Base-by-base conservation (phyloP, 352 stramenopile species). In the Phytopythium helicoides region DNA sequence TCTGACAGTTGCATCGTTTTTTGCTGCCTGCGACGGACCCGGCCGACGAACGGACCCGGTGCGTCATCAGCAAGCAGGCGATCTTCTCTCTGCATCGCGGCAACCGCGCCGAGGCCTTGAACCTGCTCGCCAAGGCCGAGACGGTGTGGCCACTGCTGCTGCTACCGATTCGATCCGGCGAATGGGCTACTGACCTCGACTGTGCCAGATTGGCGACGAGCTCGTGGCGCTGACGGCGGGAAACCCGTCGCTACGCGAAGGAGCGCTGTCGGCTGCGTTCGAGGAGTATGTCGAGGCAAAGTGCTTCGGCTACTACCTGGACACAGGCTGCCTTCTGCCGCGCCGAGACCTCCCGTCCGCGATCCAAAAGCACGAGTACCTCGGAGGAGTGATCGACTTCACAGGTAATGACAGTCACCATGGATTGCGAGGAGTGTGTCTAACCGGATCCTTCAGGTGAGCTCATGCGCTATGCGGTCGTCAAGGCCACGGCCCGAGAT, bases 271-370 rank as follows among this genome's bases (percentile, higher is more conserved):
- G 1, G 74, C 74, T 40, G 86, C 94, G 5, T 58, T 98, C 22
- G 95, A 98, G 58, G 95, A 98, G 64, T 98, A 97, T 61, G 89
- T 84, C 0, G 95, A 98, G 63, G 95, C 89, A 42, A 95, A 94
- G 52, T 84, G 96, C 16, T 98, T 98, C 67, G 73, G 68, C 18
- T 62, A 87, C 25, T 98, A 96, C 62, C 68, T 98, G 8, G 54
- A 71, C 18, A 62, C 66, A 4, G 67, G 82, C n/a, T 68, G 60
- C 14, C 44, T 94, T n/a, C 33, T 90, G 12, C 70, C 77, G 23
- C 66, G 86, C 22, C 61, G 61, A 21, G 66, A 84, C 3, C 60
- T 94, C 35, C 55, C 68, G 0, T 33, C 69, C 21, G 52, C 73
- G 28, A 68, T 92, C 33, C 54, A 88, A 40, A 73, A 85, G 38